These are phyloP conservation scores for Serendipita sp. DNA, from an alignment of 768 basidiomycete species.

Conservation along the genomic window DNA sequence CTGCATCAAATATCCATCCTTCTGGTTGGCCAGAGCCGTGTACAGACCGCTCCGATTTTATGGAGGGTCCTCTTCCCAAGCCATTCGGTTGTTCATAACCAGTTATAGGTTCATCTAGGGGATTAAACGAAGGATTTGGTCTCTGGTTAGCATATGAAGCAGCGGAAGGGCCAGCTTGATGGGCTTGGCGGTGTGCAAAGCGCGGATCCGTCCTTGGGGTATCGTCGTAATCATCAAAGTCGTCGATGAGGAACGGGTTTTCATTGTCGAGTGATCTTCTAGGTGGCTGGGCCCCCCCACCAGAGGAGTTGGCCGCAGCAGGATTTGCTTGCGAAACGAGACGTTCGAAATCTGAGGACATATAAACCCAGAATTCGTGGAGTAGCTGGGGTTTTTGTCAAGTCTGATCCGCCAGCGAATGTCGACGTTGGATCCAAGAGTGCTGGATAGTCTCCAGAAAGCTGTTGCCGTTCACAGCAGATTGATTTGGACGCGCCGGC, in stretches of 20 bases:
- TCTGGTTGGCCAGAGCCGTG: slow-evolving; percentile 34
- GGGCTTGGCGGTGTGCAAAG: background rate
- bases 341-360: slow-evolving; percentile 39
- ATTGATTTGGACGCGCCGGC: too few species aligned
- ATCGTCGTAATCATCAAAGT: slow-evolving; percentile 42
- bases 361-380: background rate
- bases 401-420: background rate
- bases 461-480: too few species aligned
- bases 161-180: slow-evolving; percentile 28
- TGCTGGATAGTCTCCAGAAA: too few species aligned
- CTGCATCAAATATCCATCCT: slow-evolving; percentile 60
- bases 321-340: slow-evolving; percentile 61
- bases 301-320: slow-evolving; percentile 26
- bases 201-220: slow-evolving; percentile 7
- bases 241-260: slow-evolving; percentile 63
- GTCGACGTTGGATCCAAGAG: background rate
- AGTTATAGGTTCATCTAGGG: slow-evolving; percentile 4
- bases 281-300: slow-evolving; percentile 42
- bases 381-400: background rate
- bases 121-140: background rate
- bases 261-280: slow-evolving; percentile 17
- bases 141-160: slow-evolving; percentile 21
- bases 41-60: slow-evolving; percentile 30
- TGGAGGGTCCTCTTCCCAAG: slow-evolving; percentile 30
- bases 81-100: background rate